Evolutionary conservation across 129 eudicot species (phyloP), one percentile per base, ranked within the genome.

Genomic region (Chrysanthemum makinoi): DNA sequence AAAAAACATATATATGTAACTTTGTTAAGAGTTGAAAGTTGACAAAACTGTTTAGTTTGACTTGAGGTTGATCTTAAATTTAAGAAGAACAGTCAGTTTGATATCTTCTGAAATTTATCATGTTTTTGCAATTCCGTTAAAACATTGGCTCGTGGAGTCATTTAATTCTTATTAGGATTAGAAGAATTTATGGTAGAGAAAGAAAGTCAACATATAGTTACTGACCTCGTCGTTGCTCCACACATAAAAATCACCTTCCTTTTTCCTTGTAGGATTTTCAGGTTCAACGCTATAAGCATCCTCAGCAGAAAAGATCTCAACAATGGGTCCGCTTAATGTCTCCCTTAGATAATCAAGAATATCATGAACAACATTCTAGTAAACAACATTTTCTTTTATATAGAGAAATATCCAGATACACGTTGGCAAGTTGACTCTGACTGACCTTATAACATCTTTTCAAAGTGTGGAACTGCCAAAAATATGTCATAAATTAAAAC

Each of bases 401-500:
- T 87, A 75, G 54, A 88, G 20, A 91, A 47, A 73, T 84, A 83
- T 91, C 96, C 55, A 91, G 66, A 62, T 82, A 88, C 55, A 81
- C 84, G 73, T 91, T 84, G 81, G 70, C 89, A 61, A 91, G 86
- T 77, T 91, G 97, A 62, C 97, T 96, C 64, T 91, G 96, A 70
- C 88, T 1, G n/a, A n/a, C 20, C 97, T 26, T 88, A 91, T 77
- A 91, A 65, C 97, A 91, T 91, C 85, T 91, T 91, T 89, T 91
- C 97, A 72, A 91, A 91, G 77, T 91, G 97, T 13, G 97, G 97
- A 74, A 91, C 97, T 91, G 97, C 85, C 85, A 80, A 74, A 6
- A 66, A 47, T 55, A 15, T 54, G 10, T 5, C 72, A 39, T 19
- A 50, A 10, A 9, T 50, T 14, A 50, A 4, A 30, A 30, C 35